Conservation (phyloP, 768 basidiomycete genomes). For the Rossbeevera mucosa region DNA sequence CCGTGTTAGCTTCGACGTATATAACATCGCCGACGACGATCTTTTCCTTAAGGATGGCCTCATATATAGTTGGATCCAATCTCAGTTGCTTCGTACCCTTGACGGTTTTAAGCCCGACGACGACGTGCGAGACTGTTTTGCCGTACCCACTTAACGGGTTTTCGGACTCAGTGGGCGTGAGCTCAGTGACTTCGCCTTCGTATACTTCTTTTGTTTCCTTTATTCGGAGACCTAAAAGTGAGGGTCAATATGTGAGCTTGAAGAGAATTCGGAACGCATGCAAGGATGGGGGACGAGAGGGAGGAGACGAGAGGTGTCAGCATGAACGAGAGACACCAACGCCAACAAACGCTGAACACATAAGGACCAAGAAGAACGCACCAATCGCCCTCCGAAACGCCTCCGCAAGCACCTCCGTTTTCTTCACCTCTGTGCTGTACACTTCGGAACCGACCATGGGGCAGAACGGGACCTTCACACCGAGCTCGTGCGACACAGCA, state of each 20-base stretch:
- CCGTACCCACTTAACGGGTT: conserved; percentile 97
- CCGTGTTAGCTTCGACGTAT: conserved; percentile 90
- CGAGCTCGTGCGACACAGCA: conserved; percentile 93
- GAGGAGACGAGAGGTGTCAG: no score
- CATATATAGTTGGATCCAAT: conserved; percentile 92
- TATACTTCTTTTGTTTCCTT: conserved; percentile 99
- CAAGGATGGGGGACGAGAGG: neutral
- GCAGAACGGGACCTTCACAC: conserved; percentile 93
- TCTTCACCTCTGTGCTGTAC: conserved; percentile 95
- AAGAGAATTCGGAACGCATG: neutral
- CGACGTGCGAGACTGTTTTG: conserved; percentile 97
- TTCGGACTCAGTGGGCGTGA: conserved; percentile 94
- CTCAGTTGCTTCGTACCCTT: conserved; percentile 92
- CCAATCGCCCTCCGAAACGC: conserved; percentile 94
- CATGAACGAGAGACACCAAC: neutral
- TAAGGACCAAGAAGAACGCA: conserved; percentile 39
- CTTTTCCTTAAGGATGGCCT: conserved; percentile 95
- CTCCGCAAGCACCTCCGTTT: conserved; percentile 96
- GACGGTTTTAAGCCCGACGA: conserved; percentile 92
- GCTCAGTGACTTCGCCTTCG: conserved; percentile 96
- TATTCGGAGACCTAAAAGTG: conserved; percentile 70
- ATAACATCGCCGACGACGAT: conserved; percentile 96
- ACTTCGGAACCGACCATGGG: conserved; percentile 99
- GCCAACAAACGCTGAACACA: neutral
- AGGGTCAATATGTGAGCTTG: neutral